These are phyloP conservation scores for Suillus alpinus DNA, from an alignment of 768 basidiomycete genomes.

Conservation along the genomic window DNA sequence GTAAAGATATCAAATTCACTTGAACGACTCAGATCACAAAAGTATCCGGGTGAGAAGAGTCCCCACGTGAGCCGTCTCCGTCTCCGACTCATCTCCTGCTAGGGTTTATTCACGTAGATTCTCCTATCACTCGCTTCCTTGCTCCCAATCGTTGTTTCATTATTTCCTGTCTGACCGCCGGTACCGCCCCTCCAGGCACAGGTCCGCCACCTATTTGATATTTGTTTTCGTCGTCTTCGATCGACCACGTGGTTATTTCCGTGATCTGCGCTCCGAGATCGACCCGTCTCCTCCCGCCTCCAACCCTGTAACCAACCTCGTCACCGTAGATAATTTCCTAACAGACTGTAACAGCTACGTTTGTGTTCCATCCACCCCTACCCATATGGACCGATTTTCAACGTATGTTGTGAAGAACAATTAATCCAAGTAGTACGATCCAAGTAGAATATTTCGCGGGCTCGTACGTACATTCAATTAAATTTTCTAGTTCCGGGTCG, in stretches of 20 bases:
- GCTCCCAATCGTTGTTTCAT: background rate
- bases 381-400: background rate
- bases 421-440: background rate
- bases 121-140: background rate
- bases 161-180: background rate
- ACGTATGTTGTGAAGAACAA: too few relatives aligned
- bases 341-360: background rate
- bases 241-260: background rate
- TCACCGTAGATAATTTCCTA: background rate
- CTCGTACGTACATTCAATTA: background rate
- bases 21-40: background rate
- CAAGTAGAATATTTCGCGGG: background rate
- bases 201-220: background rate
- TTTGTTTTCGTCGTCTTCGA: background rate
- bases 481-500: background rate
- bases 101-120: background rate
- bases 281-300: background rate
- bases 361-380: background rate
- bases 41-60: background rate
- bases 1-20: background rate
- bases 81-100: background rate
- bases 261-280: background rate
- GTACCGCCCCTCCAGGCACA: background rate
- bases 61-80: conserved; percentile 1
- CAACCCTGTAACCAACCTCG: background rate